Base-by-base conservation (phyloP, 768 basidiomycete species). In the Mycena galericulata region DNA sequence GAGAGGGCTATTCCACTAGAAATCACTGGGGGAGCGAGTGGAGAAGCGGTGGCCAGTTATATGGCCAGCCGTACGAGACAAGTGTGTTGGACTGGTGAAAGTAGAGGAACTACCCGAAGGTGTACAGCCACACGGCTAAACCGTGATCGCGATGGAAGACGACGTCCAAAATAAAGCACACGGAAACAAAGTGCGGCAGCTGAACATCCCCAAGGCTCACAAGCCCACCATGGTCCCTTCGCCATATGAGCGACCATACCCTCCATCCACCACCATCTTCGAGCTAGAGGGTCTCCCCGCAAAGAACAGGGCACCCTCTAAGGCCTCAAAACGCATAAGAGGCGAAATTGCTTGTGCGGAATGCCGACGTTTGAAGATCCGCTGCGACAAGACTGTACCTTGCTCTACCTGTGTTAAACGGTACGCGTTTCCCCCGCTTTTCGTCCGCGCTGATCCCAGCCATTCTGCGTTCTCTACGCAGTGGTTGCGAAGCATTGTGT, bases 321-420 rank as follows among this genome's bases (percentile, higher is more conserved):
- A 83, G 68, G 81, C 81, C 17, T 76, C 81, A 3, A 79, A 81
- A 57, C 78, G 84, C 27, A 81, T 81, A 29, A 74, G 80, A 81
- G 84, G 70, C 45, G 76, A 62, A 27, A 65, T 64, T 41, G 59
- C 67, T 9, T 63, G 57, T 66, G 81, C 83, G 29, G 83, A 84
- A 64, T 85, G 85, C 67, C 78, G 82, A 22, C 74, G 84, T 60
- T 75, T 86, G 20, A 86, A 85, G 73, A 82, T 84, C 67, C 51
- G 62, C 34, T 71, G 65, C 47, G 69, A 70, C 45, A 53, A 56
- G 26, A 47, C 55, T 54, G 74, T 86, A 11, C 83, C 85, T 24
- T 85, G 84, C 64, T 81, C 85, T 18, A 85, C 87, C 38, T 88
- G 86, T 64, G 78, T 86, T 18, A 86, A 84, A 71, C 80, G 86